These are phyloP conservation scores for Aspergillus luchuensis DNA, from an alignment of 2,329 filamentous ascomycete species.

Conservation along the genomic window DNA sequence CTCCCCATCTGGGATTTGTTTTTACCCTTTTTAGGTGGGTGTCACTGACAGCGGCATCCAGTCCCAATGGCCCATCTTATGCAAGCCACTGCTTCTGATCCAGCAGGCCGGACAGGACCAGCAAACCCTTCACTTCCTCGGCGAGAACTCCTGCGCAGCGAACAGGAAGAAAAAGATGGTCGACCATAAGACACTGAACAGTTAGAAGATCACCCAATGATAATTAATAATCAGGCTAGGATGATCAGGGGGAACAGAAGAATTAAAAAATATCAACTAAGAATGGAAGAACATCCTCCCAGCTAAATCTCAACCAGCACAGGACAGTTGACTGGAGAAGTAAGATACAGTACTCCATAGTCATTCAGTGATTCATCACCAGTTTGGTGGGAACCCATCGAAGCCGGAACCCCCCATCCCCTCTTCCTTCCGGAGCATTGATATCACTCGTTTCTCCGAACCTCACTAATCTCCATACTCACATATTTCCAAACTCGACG, in stretches of 20 bases:
- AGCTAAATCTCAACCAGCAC: slow-evolving; percentile 13
- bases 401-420: slow-evolving; percentile 9
- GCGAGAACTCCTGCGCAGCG: background rate
- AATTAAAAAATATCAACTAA: background rate
- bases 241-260: background rate
- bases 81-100: slow-evolving; percentile 33
- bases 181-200: too few relatives aligned
- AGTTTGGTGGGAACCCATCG: slow-evolving; percentile 21
- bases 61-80: slow-evolving; percentile 32
- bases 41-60: slow-evolving; percentile 32
- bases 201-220: background rate
- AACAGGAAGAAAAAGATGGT: background rate
- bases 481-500: slow-evolving; percentile 15
- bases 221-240: slow-evolving; percentile 9
- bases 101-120: slow-evolving; percentile 17
- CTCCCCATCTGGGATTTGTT: slow-evolving; percentile 18
- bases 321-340: background rate
- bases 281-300: background rate
- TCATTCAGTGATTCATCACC: background rate
- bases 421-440: slow-evolving; percentile 23
- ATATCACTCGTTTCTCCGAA: slow-evolving; percentile 20
- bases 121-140: background rate
- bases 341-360: too few relatives aligned
- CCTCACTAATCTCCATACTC: slow-evolving; percentile 10
- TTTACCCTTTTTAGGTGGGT: slow-evolving; percentile 25